These are phyloP conservation scores for Fomitiporia mediterranea DNA, from an alignment of 1,284 basidiomycete species.

Conservation along the genomic window DNA sequence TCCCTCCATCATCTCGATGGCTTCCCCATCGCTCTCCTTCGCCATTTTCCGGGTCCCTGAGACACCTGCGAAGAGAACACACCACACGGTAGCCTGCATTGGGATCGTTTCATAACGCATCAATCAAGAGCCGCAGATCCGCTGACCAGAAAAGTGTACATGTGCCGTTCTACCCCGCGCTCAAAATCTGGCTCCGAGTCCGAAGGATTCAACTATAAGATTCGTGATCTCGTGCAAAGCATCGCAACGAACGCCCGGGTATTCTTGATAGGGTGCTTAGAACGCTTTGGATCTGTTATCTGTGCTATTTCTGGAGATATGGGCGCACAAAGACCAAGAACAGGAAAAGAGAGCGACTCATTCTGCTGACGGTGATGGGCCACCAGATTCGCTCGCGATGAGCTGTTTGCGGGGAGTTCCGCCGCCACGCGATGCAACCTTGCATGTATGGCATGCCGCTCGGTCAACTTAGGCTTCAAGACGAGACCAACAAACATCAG, in stretches of 20 bases:
- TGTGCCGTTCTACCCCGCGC: background rate
- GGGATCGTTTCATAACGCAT: background rate
- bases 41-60: background rate
- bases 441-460: background rate
- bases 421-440: background rate
- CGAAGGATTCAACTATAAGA: too few relatives aligned
- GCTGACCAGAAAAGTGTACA: background rate
- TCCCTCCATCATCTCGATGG: background rate
- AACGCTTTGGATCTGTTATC: background rate
- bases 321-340: background rate
- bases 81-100: too few relatives aligned
- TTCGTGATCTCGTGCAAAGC: background rate
- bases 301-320: background rate
- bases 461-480: background rate
- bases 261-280: too few relatives aligned
- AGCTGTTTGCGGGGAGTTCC: background rate
- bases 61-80: background rate
- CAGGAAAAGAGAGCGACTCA: background rate
- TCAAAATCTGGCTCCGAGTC: background rate
- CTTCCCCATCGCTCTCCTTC: background rate
- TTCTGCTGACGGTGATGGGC: slow-evolving; percentile 1
- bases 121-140: slow-evolving; percentile 1
- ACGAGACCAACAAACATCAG: background rate
- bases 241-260: too few relatives aligned
- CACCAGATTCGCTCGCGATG: slow-evolving; percentile 2